Percentiles rank a stretch among this genome's conserved stretches.
Evolutionary conservation across 441 rosid species (phyloP).

Genomic region (Biscutella laevigata): DNA sequence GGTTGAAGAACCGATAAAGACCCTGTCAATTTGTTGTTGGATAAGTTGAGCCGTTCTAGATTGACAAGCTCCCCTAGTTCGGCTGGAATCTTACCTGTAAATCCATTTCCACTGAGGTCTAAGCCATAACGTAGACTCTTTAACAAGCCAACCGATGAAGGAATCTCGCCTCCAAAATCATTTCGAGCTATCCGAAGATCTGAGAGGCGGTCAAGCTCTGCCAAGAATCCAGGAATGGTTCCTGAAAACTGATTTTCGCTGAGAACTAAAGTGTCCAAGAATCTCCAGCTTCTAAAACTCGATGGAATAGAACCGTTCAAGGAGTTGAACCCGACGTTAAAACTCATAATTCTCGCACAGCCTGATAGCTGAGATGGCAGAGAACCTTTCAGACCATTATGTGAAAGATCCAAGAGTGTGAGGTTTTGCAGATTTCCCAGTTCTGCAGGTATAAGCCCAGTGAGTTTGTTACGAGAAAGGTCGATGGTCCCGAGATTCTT

Average conservation of each 20-base stretch:
- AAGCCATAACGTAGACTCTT: constrained; percentile 37
- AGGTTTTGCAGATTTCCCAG: constrained; percentile 49
- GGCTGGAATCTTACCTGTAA: constrained; percentile 50
- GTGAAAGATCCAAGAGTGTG: constrained; percentile 39
- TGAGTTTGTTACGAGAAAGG: constrained; percentile 51
- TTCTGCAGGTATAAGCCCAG: constrained; percentile 48
- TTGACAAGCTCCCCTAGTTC: constrained; percentile 32
- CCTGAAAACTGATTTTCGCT: constrained; percentile 47
- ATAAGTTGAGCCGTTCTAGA: constrained; percentile 52
- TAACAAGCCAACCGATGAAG: constrained; percentile 47
- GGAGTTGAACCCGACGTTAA: constrained; percentile 55
- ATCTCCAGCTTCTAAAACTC: constrained; percentile 42
- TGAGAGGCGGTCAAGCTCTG: constrained; percentile 37
- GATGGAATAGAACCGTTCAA: constrained; percentile 51
- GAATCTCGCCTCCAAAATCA: constrained; percentile 53
- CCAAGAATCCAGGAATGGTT: constrained; percentile 48
- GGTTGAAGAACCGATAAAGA: constrained; percentile 33
- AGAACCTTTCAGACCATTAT: constrained; percentile 50
- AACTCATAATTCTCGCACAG: constrained; percentile 34
- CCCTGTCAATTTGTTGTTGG: constrained; percentile 65
- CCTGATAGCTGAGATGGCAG: constrained; percentile 59
- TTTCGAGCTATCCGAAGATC: constrained; percentile 59
- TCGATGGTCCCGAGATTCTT: constrained; percentile 35
- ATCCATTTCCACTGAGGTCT: constrained; percentile 53
- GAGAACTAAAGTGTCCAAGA: constrained; percentile 45